These are phyloP conservation scores for Mucor sp. DNA, from an alignment of 371 early-diverging fungal genomes.

Conservation along the genomic window DNA sequence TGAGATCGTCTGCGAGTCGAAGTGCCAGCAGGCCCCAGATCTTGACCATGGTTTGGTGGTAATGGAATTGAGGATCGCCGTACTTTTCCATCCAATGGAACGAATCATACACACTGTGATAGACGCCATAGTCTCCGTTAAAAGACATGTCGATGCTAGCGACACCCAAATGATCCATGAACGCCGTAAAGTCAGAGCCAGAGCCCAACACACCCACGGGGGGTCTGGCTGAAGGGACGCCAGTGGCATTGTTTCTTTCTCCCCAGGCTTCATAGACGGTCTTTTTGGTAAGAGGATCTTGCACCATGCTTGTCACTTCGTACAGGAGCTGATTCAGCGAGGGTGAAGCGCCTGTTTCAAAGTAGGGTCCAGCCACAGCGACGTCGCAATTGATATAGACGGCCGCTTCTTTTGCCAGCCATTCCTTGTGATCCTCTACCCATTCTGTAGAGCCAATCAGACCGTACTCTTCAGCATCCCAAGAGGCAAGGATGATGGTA, in stretches of 20 bases:
- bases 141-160: conserved; percentile 57
- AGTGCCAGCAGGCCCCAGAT: conserved; percentile 45
- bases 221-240: conserved; percentile 11
- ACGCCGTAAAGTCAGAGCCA: conserved; percentile 62
- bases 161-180: conserved; percentile 65
- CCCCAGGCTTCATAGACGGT: conserved; percentile 60
- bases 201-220: conserved; percentile 47
- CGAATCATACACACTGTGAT: conserved; percentile 70
- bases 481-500: conserved; percentile 66
- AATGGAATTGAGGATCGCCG: conserved; percentile 64
- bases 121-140: conserved; percentile 55
- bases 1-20: conserved; percentile 41
- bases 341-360: conserved; percentile 57
- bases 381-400: conserved; percentile 66
- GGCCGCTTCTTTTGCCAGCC: conserved; percentile 55
- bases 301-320: conserved; percentile 48
- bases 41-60: conserved; percentile 56
- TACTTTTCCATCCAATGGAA: conserved; percentile 66
- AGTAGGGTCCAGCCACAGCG: conserved; percentile 54
- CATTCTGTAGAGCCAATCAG: conserved; percentile 72
- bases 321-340: conserved; percentile 51
- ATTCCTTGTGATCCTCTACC: conserved; percentile 65
- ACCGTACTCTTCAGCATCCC: conserved; percentile 76
- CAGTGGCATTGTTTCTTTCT: not conserved
- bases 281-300: conserved; percentile 48